These are phyloP conservation scores for Nemania serpens DNA, from an alignment of 2,329 filamentous ascomycete species.

Conservation along the genomic window DNA sequence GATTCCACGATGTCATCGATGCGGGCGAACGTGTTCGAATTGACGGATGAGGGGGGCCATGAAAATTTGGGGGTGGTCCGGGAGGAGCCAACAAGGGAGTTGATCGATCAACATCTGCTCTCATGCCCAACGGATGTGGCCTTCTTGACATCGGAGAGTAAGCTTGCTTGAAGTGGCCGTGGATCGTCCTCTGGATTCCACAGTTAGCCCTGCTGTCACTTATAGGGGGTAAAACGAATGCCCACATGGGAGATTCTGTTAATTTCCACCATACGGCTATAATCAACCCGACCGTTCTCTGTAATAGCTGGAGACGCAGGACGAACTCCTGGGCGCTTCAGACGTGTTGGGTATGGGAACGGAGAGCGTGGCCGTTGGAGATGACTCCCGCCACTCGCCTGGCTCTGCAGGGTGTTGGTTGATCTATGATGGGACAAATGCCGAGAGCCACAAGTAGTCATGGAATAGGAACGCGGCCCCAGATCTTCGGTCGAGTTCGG, in stretches of 20 bases:
- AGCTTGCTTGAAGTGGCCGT: slow-evolving; percentile 48
- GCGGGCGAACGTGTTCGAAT: slow-evolving; percentile 45
- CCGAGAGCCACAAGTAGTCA: slow-evolving; percentile 57
- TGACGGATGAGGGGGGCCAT: slow-evolving; percentile 31
- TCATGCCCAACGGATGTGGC: slow-evolving; percentile 46
- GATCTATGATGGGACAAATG: slow-evolving; percentile 54
- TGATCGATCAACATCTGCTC: slow-evolving; percentile 48
- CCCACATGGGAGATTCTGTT: slow-evolving; percentile 54
- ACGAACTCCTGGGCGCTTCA: slow-evolving; percentile 58
- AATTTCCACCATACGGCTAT: slow-evolving; percentile 56
- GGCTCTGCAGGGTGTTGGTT: slow-evolving; percentile 53
- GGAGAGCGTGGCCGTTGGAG: slow-evolving; percentile 62
- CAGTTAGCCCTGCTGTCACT: slow-evolving; percentile 18
- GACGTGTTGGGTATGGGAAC: slow-evolving; percentile 61
- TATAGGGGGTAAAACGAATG: background rate
- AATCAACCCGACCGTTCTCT: slow-evolving; percentile 53
- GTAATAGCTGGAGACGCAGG: slow-evolving; percentile 56
- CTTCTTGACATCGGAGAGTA: slow-evolving; percentile 45
- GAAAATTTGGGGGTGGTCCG: slow-evolving; percentile 29
- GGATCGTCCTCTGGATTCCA: slow-evolving; percentile 48
- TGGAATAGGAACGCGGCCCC: slow-evolving; percentile 57
- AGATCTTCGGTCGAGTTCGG: slow-evolving; percentile 48
- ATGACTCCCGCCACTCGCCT: slow-evolving; percentile 45
- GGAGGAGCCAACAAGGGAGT: slow-evolving; percentile 45
- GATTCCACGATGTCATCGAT: slow-evolving; percentile 39